Base-by-base conservation (phyloP, 345 rosid genomes). In the Syzygium oleosum region DNA sequence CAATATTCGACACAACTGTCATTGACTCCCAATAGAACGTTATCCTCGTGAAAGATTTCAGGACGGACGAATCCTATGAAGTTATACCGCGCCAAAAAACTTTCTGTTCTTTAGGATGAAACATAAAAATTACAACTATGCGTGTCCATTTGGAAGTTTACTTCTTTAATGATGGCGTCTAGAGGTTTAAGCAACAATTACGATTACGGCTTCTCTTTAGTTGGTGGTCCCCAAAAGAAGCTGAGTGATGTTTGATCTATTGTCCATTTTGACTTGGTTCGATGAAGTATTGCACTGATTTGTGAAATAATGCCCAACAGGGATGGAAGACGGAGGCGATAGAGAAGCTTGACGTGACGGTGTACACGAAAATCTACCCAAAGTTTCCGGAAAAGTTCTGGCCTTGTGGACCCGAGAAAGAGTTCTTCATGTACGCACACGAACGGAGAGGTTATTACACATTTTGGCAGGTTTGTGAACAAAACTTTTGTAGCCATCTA, bases 361-460 rank as follows among this genome's bases (percentile, higher is more conserved):
- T 98, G 43, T 98, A 98, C 92, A 98, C 98, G 6, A 98, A 98
- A 93, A 95, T 98, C 91, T 98, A 92, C 94, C 91, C 96, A 51
- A 96, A 94, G 93, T 97, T 97, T 88, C 97, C 99, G 19, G 89
- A 53, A 15, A 95, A 92, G 89, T 97, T 97, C 88, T 97, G 99
- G 99, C 95, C 99, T 25, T 94, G 95, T 85, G 95, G 96, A 83
- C 94, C 98, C 79, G 98, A 89, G 54, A 95, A 95, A 79, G 99
- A 98, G 94, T 96, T 98, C 86, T 96, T 97, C 93, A 96, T 98
- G 87, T 98, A 96, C 84, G 99, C 98, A 59, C 98, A 96, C 90
- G 99, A 96, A 90, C 94, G 95, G 55, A 94, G 99, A 91, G 99
- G 99, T 84, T 98, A 96, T 90, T 98, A 93, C 92, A 96, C 99